Base-by-base conservation (phyloP, 257 asterid genomes). In the Gynochthodes officinalis region DNA sequence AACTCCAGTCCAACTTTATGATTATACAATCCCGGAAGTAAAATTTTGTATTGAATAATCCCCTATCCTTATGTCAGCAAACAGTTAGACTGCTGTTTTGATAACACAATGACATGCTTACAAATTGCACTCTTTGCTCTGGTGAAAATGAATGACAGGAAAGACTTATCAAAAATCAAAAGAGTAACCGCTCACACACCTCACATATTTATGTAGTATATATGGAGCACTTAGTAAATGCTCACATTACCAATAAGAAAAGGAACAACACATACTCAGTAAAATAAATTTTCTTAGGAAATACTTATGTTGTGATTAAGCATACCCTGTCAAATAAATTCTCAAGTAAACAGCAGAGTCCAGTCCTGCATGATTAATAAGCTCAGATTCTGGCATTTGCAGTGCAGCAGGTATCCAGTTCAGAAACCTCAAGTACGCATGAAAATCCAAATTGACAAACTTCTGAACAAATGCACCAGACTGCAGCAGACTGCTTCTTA, bases 321-420 rank as follows among this genome's bases (percentile, higher is more conserved):
- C 61, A 32, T 91, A 93, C 98, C 98, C 98, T 55, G 84, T 88
- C 87, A 88, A 84, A 86, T 94, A 94, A 78, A 94, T 94, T 73
- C 99, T 85, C 81, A 94, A 78, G 73, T 94, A 94, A 77, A 86
- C 95, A 25, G 89, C 97, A 40, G 99, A 94, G 78, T 94, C 99
- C 80, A 94, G 82, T 62, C 99, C 99, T 32, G 99, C 97, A 48
- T 94, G 99, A 68, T 89, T 90, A 67, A 94, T 94, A 40, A 94
- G 93, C 88, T 91, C 99, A 0, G 91, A 81, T 85, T 94, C 97
- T 15, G 99, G 97, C 99, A 91, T 94, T 85, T 75, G 86, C 80
- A 94, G 58, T 49, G 99, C 97, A 57, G 89, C 89, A 14, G 95
- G 99, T 79, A 94, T 90, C 99, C 99, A 94, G 76, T 84, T 86